phyloP scores from a whole-genome alignment of 495 filamentous ascomycete species.

The Aspergillus campestris region DNA sequence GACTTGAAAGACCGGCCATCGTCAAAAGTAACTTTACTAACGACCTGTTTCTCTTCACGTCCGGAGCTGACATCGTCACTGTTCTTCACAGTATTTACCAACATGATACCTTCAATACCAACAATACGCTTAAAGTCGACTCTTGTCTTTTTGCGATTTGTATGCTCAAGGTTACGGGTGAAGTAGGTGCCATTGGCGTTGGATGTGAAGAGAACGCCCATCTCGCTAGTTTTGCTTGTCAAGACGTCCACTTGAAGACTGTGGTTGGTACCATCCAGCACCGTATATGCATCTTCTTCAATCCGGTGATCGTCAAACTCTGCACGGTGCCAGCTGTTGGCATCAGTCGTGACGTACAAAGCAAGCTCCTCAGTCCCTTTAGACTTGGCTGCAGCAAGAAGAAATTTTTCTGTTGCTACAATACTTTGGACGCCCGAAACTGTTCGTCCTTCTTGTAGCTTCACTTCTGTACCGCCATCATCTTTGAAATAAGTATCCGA shows the following conservation, averaged over 20 bases:
- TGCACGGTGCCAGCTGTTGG: slow-evolving; percentile 81
- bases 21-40: slow-evolving; percentile 82
- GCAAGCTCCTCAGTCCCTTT: slow-evolving; percentile 80
- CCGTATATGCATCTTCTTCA: slow-evolving; percentile 80
- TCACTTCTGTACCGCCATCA: slow-evolving; percentile 55
- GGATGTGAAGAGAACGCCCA: slow-evolving; percentile 84
- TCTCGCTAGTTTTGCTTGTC: slow-evolving; percentile 51
- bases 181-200: slow-evolving; percentile 97
- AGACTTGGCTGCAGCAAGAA: slow-evolving; percentile 74
- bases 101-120: slow-evolving; percentile 79
- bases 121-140: slow-evolving; percentile 93
- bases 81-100: slow-evolving; percentile 87
- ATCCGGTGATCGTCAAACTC: slow-evolving; percentile 76
- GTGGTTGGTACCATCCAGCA: slow-evolving; percentile 92
- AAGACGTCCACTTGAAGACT: slow-evolving; percentile 94
- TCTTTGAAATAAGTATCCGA: slow-evolving; percentile 70
- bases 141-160: slow-evolving; percentile 67
- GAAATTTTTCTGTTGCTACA: slow-evolving; percentile 71
- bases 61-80: slow-evolving; percentile 60
- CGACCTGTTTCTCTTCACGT: slow-evolving; percentile 50
- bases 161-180: slow-evolving; percentile 79
- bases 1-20: slow-evolving; percentile 72
- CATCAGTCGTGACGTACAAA: slow-evolving; percentile 74
- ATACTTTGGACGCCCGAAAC: slow-evolving; percentile 69
- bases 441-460: slow-evolving; percentile 60